Evolutionary conservation across 148 eudicot genomes (phyloP).

Genomic region (Cornus controversa): DNA sequence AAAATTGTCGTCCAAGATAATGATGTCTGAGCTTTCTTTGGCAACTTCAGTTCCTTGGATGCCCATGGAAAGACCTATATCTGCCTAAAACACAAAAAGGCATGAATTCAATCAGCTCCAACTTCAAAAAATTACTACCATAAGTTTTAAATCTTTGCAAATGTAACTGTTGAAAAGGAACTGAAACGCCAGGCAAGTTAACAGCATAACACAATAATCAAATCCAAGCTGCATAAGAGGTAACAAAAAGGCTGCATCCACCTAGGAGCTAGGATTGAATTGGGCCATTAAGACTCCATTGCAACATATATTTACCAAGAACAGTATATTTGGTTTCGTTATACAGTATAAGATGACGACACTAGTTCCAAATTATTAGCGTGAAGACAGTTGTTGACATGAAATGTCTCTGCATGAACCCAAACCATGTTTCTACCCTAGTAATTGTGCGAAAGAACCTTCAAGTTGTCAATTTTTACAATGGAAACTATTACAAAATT

Average conservation of each 20-base stretch:
- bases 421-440: background rate
- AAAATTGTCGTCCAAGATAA: conserved; percentile 91
- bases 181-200: background rate
- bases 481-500: background rate
- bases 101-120: conserved; percentile 11
- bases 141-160: background rate
- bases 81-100: conserved; percentile 57
- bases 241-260: no score
- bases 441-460: background rate
- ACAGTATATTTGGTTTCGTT: background rate
- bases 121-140: background rate
- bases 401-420: background rate
- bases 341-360: no score
- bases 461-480: no score
- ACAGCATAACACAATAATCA: background rate
- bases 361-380: background rate
- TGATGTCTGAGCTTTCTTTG: conserved; percentile 93
- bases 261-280: background rate
- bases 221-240: no score
- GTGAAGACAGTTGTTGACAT: background rate
- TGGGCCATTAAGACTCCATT: background rate
- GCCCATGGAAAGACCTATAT: conserved; percentile 97
- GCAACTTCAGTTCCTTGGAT: conserved; percentile 97
- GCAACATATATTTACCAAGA: background rate
- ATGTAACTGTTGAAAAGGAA: background rate